Evolutionary conservation across 768 basidiomycete genomes (phyloP).

Genomic region (Lactarius psammicola): DNA sequence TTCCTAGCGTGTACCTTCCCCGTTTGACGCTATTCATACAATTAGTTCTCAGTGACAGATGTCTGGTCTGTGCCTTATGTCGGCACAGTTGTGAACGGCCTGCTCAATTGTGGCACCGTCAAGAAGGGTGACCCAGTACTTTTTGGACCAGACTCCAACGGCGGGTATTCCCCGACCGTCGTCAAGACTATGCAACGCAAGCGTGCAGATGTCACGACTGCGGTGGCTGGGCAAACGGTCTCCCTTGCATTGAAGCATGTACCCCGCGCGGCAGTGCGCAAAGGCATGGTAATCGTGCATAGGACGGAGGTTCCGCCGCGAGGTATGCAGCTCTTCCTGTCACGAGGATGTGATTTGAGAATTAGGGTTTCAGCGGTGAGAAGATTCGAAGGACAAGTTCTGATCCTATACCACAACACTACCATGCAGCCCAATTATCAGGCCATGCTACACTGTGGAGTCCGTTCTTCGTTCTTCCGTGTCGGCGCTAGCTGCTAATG

Average conservation of each 20-base stretch:
- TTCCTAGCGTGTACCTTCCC: not conserved
- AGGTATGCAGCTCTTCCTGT: slow-evolving; percentile 45
- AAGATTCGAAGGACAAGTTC: slow-evolving; percentile 89
- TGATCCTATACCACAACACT: slow-evolving; percentile 92
- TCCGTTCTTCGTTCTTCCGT: slow-evolving; percentile 37
- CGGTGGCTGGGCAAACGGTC: slow-evolving; percentile 96
- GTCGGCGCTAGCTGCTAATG: slow-evolving; percentile 18
- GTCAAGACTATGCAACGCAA: slow-evolving; percentile 95
- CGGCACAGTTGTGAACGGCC: slow-evolving; percentile 82
- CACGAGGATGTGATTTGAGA: slow-evolving; percentile 5
- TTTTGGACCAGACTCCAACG: slow-evolving; percentile 90
- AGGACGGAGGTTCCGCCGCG: slow-evolving; percentile 76
- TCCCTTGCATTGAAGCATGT: slow-evolving; percentile 91
- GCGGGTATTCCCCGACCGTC: slow-evolving; percentile 75
- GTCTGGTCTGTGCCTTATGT: slow-evolving; percentile 88
- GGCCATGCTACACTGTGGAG: slow-evolving; percentile 94
- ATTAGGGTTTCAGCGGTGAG: slow-evolving; percentile 54
- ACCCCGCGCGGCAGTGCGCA: slow-evolving; percentile 74
- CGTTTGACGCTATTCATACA: slow-evolving; percentile 11
- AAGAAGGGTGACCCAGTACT: slow-evolving; percentile 80
- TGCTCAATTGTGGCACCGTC: slow-evolving; percentile 70
- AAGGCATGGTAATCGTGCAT: slow-evolving; percentile 91
- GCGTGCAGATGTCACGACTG: slow-evolving; percentile 73
- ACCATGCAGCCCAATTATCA: slow-evolving; percentile 93
- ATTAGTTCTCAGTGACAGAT: slow-evolving; percentile 79